Conservation (phyloP, 257 asterid species). For the Paraleonurus japonicus region DNA sequence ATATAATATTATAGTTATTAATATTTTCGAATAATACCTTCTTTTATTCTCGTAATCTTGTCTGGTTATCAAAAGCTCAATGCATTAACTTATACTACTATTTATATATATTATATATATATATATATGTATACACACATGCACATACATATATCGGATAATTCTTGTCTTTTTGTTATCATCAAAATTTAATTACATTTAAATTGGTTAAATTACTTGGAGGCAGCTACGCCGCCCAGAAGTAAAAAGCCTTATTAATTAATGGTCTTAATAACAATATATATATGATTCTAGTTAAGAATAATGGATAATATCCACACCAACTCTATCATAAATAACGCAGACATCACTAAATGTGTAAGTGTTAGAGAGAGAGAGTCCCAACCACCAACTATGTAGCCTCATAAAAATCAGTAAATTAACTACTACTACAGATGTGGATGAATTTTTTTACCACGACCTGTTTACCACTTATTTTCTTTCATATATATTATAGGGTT, state of each 20-base stretch:
- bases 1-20: too few species aligned
- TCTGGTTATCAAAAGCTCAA: too few species aligned
- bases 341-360: slow-evolving; percentile 36
- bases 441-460: slow-evolving; percentile 12
- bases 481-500: too few species aligned
- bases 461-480: too few species aligned
- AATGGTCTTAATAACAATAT: neutral
- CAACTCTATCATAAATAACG: slow-evolving; percentile 28
- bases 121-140: too few species aligned
- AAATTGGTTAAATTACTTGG: neutral
- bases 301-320: neutral
- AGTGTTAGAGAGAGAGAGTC: neutral
- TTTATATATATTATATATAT: too few species aligned
- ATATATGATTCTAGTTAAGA: neutral
- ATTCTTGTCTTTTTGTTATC: too few species aligned
- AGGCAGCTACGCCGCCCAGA: neutral
- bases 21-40: too few species aligned
- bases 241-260: neutral
- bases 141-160: neutral
- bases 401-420: slow-evolving; percentile 8
- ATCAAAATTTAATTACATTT: neutral
- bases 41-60: too few species aligned
- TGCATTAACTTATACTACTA: too few species aligned
- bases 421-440: too few species aligned
- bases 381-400: slow-evolving; percentile 30